phyloP scores from a whole-genome alignment of 2,329 filamentous ascomycete species.

The Curvularia verruculosa region DNA sequence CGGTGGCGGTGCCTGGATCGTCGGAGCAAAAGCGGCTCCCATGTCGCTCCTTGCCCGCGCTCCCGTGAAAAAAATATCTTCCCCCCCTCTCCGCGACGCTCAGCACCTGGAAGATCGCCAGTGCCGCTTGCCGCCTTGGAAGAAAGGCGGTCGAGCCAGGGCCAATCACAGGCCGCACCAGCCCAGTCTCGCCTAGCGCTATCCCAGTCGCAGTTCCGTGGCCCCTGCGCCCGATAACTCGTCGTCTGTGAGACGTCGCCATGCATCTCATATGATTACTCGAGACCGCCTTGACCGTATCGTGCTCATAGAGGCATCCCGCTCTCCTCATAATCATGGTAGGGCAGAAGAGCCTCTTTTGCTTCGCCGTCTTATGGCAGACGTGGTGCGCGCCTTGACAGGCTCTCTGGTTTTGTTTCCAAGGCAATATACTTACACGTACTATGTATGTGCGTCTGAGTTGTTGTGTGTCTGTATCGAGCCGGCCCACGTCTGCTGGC shows the following conservation, averaged over 20 bases:
- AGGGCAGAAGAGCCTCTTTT: conserved; percentile 5
- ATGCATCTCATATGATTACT: conserved; percentile 3
- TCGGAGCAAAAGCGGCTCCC: conserved; percentile 26
- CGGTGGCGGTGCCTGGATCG: conserved; percentile 28
- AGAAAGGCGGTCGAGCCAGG: conserved; percentile 30
- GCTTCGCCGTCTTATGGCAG: neutral
- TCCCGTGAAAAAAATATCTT: conserved; percentile 26
- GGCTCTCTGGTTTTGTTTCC: too few species aligned
- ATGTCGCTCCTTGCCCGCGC: conserved; percentile 22
- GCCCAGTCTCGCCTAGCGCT: conserved; percentile 12
- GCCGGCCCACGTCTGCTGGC: conserved; percentile 1
- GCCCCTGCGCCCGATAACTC: conserved; percentile 18
- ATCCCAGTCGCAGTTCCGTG: conserved; percentile 25
- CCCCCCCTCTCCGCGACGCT: conserved; percentile 20
- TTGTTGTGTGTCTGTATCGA: neutral
- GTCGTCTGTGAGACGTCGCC: conserved; percentile 23
- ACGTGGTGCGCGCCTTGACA: too few species aligned
- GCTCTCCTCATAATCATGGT: conserved; percentile 1
- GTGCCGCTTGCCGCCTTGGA: conserved; percentile 29
- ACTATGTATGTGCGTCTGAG: too few species aligned
- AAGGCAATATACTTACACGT: neutral
- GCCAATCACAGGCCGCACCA: conserved; percentile 26
- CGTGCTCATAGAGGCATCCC: conserved; percentile 4
- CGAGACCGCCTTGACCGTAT: conserved; percentile 17
- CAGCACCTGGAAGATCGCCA: conserved; percentile 29